Base-by-base conservation (phyloP, 1,139 yeast species). In the Taphrina wiesneri region DNA sequence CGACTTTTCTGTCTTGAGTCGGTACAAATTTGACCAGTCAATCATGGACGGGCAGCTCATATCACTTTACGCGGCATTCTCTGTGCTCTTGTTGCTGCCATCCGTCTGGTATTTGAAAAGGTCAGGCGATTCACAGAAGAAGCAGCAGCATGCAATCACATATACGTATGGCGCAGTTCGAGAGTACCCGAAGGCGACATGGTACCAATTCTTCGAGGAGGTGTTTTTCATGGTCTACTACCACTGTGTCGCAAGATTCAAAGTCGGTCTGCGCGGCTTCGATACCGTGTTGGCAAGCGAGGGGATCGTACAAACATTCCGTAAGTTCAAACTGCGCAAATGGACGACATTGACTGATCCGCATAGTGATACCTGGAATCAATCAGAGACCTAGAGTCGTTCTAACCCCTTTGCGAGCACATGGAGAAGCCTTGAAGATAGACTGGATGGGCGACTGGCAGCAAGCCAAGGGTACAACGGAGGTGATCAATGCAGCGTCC, bases 381-480 rank as follows among this genome's bases (percentile, higher is more conserved):
- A 41, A 49, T 15, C 30, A 32, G 34, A 43, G 56, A 30, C 64
- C 64, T 7, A 25, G 64, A 30, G 64, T 60, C 11, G 57, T 51
- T 25, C 51, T 60, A 17, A 28, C 57, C 3, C 64, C 64, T 1
- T 23, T 60, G 43, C 52, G 64, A 19, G 64, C 64, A 7, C 64
- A 53, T 36, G 64, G 64, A 15, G 51, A 47, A 5, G 64, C 64
- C 15, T 46, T 60, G 17, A 32, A 49, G 21, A 60, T 60, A 19
- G 57, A 21, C 32, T 60, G 64, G 64, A 60, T 60, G 64, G 64
- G 64, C n/a, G 64, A 60, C 23, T 60, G 64, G 64, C 36, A 39
- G 52, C 19, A 60, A 21, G 56, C 57, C 15, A 51, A 28, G 30
- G 43, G 32, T 7, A 26, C 56, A 6, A 30, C 39, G 17, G 64